Conservation (phyloP, 2,329 filamentous ascomycete genomes). For the Xylariaceae sp. region DNA sequence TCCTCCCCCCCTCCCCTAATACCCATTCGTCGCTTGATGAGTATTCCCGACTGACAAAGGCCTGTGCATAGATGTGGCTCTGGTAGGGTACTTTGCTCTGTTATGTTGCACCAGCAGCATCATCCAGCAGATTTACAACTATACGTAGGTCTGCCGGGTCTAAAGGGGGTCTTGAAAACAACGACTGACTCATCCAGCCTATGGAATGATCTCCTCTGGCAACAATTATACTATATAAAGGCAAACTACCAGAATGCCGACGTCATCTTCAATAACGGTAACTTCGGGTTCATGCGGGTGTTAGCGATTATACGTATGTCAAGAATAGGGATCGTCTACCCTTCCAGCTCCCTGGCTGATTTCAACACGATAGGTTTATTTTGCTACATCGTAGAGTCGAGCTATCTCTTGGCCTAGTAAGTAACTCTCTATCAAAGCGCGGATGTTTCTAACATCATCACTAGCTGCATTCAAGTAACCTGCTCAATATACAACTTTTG, state of each 20-base stretch:
- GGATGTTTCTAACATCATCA: constrained; percentile 1
- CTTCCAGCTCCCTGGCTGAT: constrained; percentile 1
- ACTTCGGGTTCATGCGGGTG: constrained; percentile 35
- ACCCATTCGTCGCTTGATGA: background rate
- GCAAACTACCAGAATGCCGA: constrained; percentile 35
- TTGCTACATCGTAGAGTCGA: constrained; percentile 36
- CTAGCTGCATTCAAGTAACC: constrained; percentile 30
- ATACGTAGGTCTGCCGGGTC: constrained; percentile 21
- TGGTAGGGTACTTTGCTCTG: constrained; percentile 33
- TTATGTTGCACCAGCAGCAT: constrained; percentile 33
- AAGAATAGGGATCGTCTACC: background rate
- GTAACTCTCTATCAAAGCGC: background rate
- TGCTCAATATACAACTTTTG: constrained; percentile 28
- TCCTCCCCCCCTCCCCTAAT: background rate
- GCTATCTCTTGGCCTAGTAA: constrained; percentile 29
- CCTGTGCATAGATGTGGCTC: constrained; percentile 26
- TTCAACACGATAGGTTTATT: constrained; percentile 22
- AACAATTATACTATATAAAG: constrained; percentile 34
- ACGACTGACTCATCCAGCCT: constrained; percentile 15
- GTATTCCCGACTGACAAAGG: constrained; percentile 2
- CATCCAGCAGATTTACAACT: constrained; percentile 37
- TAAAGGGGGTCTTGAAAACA: background rate
- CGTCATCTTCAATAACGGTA: constrained; percentile 37
- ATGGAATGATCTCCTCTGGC: constrained; percentile 34
- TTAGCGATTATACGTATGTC: constrained; percentile 34